Percentiles rank a stretch among this genome's conserved stretches.
These are phyloP conservation scores for Aschersonia sp. DNA, from an alignment of 2,329 filamentous ascomycete species.

Conservation along the genomic window DNA sequence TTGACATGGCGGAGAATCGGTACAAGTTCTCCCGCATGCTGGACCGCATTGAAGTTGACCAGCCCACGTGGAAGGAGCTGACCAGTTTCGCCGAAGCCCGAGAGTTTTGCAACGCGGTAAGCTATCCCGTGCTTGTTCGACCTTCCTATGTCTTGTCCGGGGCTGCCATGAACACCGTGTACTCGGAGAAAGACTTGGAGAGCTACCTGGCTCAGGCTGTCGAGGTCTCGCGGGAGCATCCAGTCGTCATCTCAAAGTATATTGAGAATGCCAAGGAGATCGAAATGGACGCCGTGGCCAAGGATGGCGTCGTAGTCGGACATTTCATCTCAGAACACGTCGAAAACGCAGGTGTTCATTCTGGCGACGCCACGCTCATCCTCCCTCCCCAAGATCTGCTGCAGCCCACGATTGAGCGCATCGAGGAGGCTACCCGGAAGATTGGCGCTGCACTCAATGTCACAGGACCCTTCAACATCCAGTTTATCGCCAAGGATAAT, in stretches of 20 bases:
- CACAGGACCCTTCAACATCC: slow-evolving; percentile 95
- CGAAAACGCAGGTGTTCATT: slow-evolving; percentile 96
- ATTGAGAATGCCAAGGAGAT: slow-evolving; percentile 99
- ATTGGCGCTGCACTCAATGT: slow-evolving; percentile 90
- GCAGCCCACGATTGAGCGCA: slow-evolving; percentile 73
- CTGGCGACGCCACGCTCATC: slow-evolving; percentile 91
- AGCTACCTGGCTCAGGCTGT: slow-evolving; percentile 80
- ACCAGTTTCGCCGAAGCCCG: slow-evolving; percentile 87
- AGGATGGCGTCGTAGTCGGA: slow-evolving; percentile 75
- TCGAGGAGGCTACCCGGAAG: slow-evolving; percentile 89
- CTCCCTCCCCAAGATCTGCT: slow-evolving; percentile 88
- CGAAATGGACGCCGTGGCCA: slow-evolving; percentile 96
- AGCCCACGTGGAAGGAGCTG: slow-evolving; percentile 95
- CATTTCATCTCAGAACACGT: slow-evolving; percentile 99
- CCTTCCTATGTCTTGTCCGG: slow-evolving; percentile 95
- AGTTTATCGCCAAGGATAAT: slow-evolving; percentile 99
- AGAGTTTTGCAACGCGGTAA: slow-evolving; percentile 74
- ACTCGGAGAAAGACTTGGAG: slow-evolving; percentile 84
- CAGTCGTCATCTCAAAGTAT: slow-evolving; percentile 98
- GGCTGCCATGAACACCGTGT: slow-evolving; percentile 98
- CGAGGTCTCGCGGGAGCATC: slow-evolving; percentile 87
- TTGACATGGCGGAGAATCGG: slow-evolving; percentile 90
- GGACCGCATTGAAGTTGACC: slow-evolving; percentile 85
- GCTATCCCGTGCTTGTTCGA: slow-evolving; percentile 86
- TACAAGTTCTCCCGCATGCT: slow-evolving; percentile 99